Evolutionary conservation across 176 grass and related monocot species (phyloP).

Genomic region (Triticum aestivum): IWGSC_CS_RefSeq_v2.1 NC_057814.1:599809205-599809704

Average conservation of each 20-base stretch:
- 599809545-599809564: conserved; percentile 29
- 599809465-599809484: not conserved
- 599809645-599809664: conserved; percentile 35
- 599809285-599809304: too few species aligned
- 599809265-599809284: too few species aligned
- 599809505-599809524: not conserved
- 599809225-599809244: too few species aligned
- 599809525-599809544: conserved; percentile 29
- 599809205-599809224: too few species aligned
- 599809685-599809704: conserved; percentile 41
- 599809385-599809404: too few species aligned
- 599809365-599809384: too few species aligned
- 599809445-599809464: too few species aligned
- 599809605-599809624: not conserved
- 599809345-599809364: too few species aligned
- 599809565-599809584: conserved; percentile 46
- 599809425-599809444: too few species aligned
- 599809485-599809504: not conserved
- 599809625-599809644: conserved; percentile 2
- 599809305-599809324: too few species aligned
- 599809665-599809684: conserved; percentile 49
- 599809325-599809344: too few species aligned
- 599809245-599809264: too few species aligned
- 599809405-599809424: not conserved
- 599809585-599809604: conserved; percentile 22